A percentile compares a stretch with the other conserved stretches of the same genome.
phyloP scores from a whole-genome alignment of 1,284 basidiomycete genomes.

The Ceratobasidium sp. region DNA sequence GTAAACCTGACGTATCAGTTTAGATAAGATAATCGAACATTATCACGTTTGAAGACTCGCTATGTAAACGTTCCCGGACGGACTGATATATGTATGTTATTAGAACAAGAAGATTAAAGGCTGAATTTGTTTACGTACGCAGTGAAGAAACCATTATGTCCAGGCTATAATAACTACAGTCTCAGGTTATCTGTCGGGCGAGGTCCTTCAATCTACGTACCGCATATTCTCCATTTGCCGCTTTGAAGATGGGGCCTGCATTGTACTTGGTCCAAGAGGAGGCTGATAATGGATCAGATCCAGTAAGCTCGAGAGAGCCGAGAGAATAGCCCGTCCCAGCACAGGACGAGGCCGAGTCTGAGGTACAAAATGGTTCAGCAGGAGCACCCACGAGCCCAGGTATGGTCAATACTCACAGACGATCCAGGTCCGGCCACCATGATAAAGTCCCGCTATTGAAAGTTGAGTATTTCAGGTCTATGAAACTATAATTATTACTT shows the following conservation, averaged over 20 bases:
- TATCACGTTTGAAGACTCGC: not conserved
- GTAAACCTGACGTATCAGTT: conserved; percentile 37
- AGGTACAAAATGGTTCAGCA: not conserved
- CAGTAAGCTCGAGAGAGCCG: not conserved
- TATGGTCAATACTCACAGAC: conserved; percentile 10
- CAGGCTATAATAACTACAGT: too few relatives aligned
- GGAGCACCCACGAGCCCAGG: not conserved
- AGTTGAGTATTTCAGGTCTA: not conserved
- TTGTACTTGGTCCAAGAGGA: conserved; percentile 5
- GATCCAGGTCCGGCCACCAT: conserved; percentile 28
- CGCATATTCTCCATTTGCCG: not conserved
- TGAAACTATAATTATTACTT: not conserved
- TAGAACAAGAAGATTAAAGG: not conserved
- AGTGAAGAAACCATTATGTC: not conserved
- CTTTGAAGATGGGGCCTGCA: conserved; percentile 8
- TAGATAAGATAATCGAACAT: too few relatives aligned
- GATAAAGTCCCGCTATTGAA: not conserved
- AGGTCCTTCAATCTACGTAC: not conserved
- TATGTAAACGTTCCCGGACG: not conserved
- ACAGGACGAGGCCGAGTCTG: conserved; percentile 38
- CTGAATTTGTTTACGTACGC: not conserved
- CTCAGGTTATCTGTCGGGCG: too few relatives aligned
- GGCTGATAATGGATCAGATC: not conserved
- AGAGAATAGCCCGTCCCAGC: conserved; percentile 36
- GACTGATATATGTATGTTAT: not conserved